A percentile compares a stretch with the other conserved stretches of the same genome.
Conservation (phyloP, 2,329 filamentous ascomycete species). For the Juglanconis juglandina region DNA sequence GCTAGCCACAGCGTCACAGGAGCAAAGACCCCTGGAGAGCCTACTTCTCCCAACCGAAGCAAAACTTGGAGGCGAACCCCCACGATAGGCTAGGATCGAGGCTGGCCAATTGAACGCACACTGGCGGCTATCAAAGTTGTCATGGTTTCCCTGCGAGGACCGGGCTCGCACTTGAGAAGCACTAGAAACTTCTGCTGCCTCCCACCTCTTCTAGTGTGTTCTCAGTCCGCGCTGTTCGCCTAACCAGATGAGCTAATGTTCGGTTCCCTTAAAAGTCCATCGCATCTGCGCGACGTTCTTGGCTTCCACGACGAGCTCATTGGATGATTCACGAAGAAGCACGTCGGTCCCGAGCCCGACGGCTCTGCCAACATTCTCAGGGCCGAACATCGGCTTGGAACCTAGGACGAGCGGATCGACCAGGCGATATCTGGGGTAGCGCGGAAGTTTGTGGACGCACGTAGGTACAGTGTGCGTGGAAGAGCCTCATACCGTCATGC, state of each 20-base stretch:
- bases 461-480: background rate
- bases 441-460: background rate
- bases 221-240: background rate
- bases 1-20: too few species aligned
- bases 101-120: conserved; percentile 4
- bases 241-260: background rate
- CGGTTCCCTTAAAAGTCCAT: background rate
- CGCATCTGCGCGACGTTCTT: background rate
- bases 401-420: background rate
- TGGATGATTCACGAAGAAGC: background rate
- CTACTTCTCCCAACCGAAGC: too few species aligned
- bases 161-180: background rate
- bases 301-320: background rate
- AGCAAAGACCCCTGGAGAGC: too few species aligned
- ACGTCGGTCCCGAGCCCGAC: background rate
- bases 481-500: background rate
- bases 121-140: conserved; percentile 17
- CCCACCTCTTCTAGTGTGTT: background rate
- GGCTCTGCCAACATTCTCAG: background rate
- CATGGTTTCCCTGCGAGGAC: conserved; percentile 8
- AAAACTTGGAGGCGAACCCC: too few species aligned
- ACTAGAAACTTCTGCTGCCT: background rate
- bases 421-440: background rate
- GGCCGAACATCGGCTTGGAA: conserved; percentile 1
- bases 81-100: background rate